Percentiles rank a stretch among this genome's conserved stretches.
Evolutionary conservation across 1,284 basidiomycete species (phyloP).

Genomic region (Trichosporon sp.): DNA sequence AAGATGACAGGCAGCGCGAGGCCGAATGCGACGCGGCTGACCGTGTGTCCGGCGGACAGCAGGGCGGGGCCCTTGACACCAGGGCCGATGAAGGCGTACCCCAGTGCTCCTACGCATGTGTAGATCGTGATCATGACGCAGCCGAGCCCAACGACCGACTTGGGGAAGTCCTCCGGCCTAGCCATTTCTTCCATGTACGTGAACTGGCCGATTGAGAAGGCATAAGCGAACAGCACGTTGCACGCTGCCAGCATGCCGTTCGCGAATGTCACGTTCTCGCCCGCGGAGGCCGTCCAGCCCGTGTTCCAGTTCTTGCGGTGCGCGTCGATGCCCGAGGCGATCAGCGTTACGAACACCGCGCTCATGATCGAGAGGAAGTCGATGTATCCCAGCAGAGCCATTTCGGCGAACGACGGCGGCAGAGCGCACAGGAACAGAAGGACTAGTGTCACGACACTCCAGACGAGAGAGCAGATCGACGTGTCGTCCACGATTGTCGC

Average conservation of each 20-base stretch:
- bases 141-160: constrained; percentile 35
- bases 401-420: constrained; percentile 20
- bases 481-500: constrained; percentile 8
- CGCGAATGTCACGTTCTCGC: constrained; percentile 26
- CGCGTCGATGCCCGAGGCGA: constrained; percentile 30
- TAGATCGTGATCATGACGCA: constrained; percentile 25
- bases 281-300: constrained; percentile 27
- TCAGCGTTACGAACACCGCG: constrained; percentile 33
- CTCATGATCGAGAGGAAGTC: constrained; percentile 34
- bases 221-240: constrained; percentile 34
- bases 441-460: constrained; percentile 15
- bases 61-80: constrained; percentile 14
- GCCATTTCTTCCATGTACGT: constrained; percentile 21
- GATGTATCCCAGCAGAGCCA: constrained; percentile 37
- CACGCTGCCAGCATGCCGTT: constrained; percentile 33
- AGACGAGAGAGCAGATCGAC: constrained; percentile 10
- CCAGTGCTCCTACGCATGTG: constrained; percentile 32
- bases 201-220: constrained; percentile 22
- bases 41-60: constrained; percentile 11
- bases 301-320: constrained; percentile 1
- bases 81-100: constrained; percentile 20
- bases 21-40: constrained; percentile 17
- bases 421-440: constrained; percentile 15
- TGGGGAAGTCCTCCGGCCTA: constrained; percentile 20
- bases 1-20: constrained; percentile 20